These are phyloP conservation scores for Aspergillus japonicus DNA, from an alignment of 2,329 filamentous ascomycete species.

Conservation along the genomic window DNA sequence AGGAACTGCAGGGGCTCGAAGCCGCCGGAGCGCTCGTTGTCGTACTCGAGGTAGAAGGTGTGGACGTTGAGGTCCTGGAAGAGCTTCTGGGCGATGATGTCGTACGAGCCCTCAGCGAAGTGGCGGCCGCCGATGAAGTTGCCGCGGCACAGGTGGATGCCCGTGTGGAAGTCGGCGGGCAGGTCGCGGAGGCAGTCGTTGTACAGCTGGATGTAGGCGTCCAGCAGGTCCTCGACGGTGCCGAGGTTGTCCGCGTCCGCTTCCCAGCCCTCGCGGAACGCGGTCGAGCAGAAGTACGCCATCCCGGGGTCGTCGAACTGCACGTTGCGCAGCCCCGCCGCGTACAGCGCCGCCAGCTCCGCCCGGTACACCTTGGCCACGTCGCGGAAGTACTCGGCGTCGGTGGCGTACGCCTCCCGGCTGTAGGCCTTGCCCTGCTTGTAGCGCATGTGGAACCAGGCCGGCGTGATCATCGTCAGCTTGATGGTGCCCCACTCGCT, in stretches of 20 bases:
- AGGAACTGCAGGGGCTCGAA: constrained; percentile 1
- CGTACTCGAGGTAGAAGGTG: constrained; percentile 6
- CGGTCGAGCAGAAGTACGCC: constrained; percentile 4
- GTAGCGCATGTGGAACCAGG: constrained; percentile 6
- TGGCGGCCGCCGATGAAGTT: constrained; percentile 3
- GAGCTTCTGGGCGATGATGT: constrained; percentile 3
- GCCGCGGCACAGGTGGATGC: constrained; percentile 2
- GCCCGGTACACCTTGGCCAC: constrained; percentile 2
- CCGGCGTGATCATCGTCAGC: constrained; percentile 5
- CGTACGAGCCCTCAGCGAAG: constrained; percentile 2
- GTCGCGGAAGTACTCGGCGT: constrained; percentile 1
- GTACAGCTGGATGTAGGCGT: constrained; percentile 6
- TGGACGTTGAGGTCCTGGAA: constrained; percentile 2
- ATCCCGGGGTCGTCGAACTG: constrained; percentile 4
- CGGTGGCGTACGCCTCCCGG: background rate
- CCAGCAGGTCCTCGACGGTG: background rate
- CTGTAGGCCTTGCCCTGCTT: constrained; percentile 4
- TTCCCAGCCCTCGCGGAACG: constrained; percentile 1
- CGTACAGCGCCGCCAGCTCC: background rate
- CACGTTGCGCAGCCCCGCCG: constrained; percentile 1
- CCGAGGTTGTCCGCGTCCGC: background rate
- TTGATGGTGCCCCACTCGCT: constrained; percentile 2
- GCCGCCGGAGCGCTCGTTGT: constrained; percentile 2
- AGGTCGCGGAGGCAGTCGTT: background rate
- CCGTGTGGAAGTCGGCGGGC: constrained; percentile 2